phyloP scores from a whole-genome alignment of 2,329 filamentous ascomycete species.

The Aspergillus intermedius region DNA sequence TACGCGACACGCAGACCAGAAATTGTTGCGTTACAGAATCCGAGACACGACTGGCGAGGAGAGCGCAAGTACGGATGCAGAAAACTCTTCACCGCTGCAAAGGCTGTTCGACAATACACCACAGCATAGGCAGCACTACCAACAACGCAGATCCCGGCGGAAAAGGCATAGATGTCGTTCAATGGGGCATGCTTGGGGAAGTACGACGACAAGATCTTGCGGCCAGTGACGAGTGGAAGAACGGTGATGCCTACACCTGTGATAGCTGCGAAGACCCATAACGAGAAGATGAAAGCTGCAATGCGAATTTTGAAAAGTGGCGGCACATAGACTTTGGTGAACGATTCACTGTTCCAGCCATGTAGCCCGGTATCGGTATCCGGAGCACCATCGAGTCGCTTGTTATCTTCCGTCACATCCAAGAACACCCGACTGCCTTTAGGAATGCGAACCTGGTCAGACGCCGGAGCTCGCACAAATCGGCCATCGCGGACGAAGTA shows the following conservation, averaged over 20 bases:
- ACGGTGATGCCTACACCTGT: conserved; percentile 83
- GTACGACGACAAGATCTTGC: conserved; percentile 65
- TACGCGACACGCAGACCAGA: conserved; percentile 58
- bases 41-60: conserved; percentile 21
- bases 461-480: conserved; percentile 88
- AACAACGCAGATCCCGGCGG: conserved; percentile 76
- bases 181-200: conserved; percentile 67
- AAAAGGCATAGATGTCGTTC: conserved; percentile 96
- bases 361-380: conserved; percentile 53
- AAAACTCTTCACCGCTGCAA: conserved; percentile 17
- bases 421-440: conserved; percentile 78
- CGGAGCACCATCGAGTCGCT: conserved; percentile 55
- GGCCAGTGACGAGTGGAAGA: conserved; percentile 76
- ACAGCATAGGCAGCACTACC: conserved; percentile 60
- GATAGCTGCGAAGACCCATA: conserved; percentile 88
- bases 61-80: conserved; percentile 23
- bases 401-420: conserved; percentile 62
- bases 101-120: conserved; percentile 39
- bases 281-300: conserved; percentile 75
- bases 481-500: conserved; percentile 64
- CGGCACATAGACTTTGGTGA: conserved; percentile 71
- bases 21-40: conserved; percentile 11
- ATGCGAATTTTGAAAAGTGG: conserved; percentile 76
- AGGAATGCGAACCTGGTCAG: conserved; percentile 88
- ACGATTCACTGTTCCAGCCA: conserved; percentile 54